Evolutionary conservation across 2,329 filamentous ascomycete genomes (phyloP).

Genomic region (Pseudogymnoascus sp.): DNA sequence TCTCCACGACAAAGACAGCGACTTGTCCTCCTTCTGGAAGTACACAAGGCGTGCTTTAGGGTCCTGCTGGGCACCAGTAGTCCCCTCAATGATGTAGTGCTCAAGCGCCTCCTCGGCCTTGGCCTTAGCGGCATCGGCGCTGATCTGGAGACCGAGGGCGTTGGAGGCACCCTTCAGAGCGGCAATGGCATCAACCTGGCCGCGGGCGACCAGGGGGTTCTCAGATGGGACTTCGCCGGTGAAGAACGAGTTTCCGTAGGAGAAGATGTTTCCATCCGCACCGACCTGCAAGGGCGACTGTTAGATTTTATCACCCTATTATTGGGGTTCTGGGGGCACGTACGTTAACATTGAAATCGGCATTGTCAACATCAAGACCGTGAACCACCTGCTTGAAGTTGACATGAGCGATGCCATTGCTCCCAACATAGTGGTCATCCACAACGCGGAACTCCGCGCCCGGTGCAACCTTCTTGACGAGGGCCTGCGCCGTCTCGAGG

Average conservation of each 20-base stretch:
- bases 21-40: constrained; percentile 37
- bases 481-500: constrained; percentile 36
- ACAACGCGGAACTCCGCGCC: constrained; percentile 40
- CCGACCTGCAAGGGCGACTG: constrained; percentile 32
- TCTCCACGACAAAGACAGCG: constrained; percentile 44
- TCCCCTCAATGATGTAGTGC: constrained; percentile 38
- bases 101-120: constrained; percentile 31
- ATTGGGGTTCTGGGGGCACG: constrained; percentile 19
- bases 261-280: constrained; percentile 46
- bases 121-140: constrained; percentile 31
- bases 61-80: constrained; percentile 40
- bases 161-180: constrained; percentile 30
- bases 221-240: constrained; percentile 35
- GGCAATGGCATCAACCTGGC: constrained; percentile 34
- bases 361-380: constrained; percentile 51
- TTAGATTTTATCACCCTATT: constrained; percentile 4
- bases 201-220: constrained; percentile 33
- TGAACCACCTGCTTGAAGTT: constrained; percentile 51
- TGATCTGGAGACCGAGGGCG: constrained; percentile 13
- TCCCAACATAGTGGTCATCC: constrained; percentile 44
- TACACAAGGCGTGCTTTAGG: constrained; percentile 49
- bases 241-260: constrained; percentile 44
- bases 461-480: constrained; percentile 33
- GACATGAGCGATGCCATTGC: constrained; percentile 47
- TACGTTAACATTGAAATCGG: constrained; percentile 52